phyloP scores from a whole-genome alignment of 768 basidiomycete species.

The Pleurotus tuoliensis region DNA sequence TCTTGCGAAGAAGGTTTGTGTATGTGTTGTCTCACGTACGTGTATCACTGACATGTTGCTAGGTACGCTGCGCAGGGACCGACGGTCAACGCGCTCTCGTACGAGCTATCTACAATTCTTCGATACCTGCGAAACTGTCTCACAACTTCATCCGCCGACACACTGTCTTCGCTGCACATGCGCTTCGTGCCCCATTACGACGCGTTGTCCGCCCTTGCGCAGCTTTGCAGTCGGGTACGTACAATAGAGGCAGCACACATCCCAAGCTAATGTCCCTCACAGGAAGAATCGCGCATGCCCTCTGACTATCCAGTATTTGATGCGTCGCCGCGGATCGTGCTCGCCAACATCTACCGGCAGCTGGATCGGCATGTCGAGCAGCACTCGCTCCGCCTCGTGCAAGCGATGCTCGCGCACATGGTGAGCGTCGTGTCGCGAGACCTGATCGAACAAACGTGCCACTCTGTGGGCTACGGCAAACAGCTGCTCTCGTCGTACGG shows the following conservation, averaged over 20 bases:
- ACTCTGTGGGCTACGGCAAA: slow-evolving; percentile 52
- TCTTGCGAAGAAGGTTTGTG: slow-evolving; percentile 47
- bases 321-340: slow-evolving; percentile 41
- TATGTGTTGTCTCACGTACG: neutral
- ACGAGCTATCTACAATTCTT: slow-evolving; percentile 56
- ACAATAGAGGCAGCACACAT: neutral
- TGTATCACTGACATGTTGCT: slow-evolving; percentile 8
- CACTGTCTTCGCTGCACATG: slow-evolving; percentile 34
- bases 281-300: slow-evolving; percentile 32
- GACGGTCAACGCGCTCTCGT: slow-evolving; percentile 62
- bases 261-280: neutral
- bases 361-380: slow-evolving; percentile 51
- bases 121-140: slow-evolving; percentile 46
- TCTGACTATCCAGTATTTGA: slow-evolving; percentile 40
- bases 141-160: slow-evolving; percentile 25
- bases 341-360: slow-evolving; percentile 59
- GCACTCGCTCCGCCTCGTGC: slow-evolving; percentile 43
- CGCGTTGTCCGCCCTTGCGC: slow-evolving; percentile 46
- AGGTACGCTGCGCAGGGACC: slow-evolving; percentile 47
- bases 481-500: slow-evolving; percentile 15
- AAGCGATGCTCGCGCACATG: slow-evolving; percentile 63
- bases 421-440: slow-evolving; percentile 59
- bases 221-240: slow-evolving; percentile 59
- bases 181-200: slow-evolving; percentile 49
- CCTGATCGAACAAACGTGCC: slow-evolving; percentile 56